These are phyloP conservation scores for Tetracladium maxilliforme DNA, from an alignment of 2,329 filamentous ascomycete species.

Conservation along the genomic window DNA sequence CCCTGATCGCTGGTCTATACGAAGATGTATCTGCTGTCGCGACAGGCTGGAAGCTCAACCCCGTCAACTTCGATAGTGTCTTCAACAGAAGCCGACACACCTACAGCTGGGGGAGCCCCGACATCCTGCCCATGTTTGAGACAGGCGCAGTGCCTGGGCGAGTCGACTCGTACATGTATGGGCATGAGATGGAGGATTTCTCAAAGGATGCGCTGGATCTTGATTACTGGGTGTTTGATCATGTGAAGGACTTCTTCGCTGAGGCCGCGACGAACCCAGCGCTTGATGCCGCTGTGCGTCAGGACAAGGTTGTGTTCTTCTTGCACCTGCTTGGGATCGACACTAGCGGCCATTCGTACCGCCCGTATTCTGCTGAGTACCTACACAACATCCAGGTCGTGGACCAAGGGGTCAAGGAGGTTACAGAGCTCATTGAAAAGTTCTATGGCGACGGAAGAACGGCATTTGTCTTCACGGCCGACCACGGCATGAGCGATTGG, in stretches of 20 bases:
- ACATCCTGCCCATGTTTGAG: conserved; percentile 96
- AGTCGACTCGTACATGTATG: conserved; percentile 79
- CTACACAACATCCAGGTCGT: conserved; percentile 89
- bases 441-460: conserved; percentile 82
- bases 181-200: conserved; percentile 78
- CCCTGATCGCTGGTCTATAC: conserved; percentile 89
- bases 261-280: conserved; percentile 66
- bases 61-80: conserved; percentile 95
- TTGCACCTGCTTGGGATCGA: conserved; percentile 86
- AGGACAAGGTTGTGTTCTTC: conserved; percentile 91
- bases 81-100: conserved; percentile 96
- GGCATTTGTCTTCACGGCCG: conserved; percentile 91
- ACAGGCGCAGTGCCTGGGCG: conserved; percentile 77
- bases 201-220: conserved; percentile 67
- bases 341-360: conserved; percentile 71
- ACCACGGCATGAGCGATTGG: conserved; percentile 98
- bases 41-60: conserved; percentile 97
- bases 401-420: conserved; percentile 76
- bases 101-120: conserved; percentile 98
- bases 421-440: conserved; percentile 64
- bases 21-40: conserved; percentile 96
- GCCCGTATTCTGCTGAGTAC: conserved; percentile 93
- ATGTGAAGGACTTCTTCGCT: conserved; percentile 74
- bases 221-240: conserved; percentile 92
- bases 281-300: conserved; percentile 53